Conservation (phyloP, 352 stramenopile species). For the Sclerospora graminicola region DNA sequence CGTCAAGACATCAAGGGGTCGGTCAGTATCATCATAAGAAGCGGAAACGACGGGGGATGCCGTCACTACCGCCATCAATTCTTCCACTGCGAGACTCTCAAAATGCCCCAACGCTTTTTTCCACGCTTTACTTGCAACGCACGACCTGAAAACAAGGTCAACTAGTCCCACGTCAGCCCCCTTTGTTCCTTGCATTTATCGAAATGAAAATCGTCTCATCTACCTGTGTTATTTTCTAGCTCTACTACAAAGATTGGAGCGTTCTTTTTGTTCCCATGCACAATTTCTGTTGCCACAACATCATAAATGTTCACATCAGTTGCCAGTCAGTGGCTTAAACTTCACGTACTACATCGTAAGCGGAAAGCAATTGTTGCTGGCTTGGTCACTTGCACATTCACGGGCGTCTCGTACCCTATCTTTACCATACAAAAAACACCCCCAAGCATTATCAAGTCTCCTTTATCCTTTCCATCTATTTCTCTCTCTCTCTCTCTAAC, state of each 20-base stretch:
- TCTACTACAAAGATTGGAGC: constrained; percentile 70
- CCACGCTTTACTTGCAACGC: constrained; percentile 71
- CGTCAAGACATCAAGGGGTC: constrained; percentile 32
- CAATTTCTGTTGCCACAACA: constrained; percentile 33
- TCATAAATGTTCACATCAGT: constrained; percentile 2
- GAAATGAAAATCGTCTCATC: too few relatives aligned
- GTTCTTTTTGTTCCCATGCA: constrained; percentile 70
- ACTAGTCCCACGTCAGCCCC: constrained; percentile 3
- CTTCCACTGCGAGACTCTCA: constrained; percentile 37
- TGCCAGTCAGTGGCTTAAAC: neutral
- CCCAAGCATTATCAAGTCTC: neutral
- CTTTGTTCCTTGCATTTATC: too few relatives aligned
- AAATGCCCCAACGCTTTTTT: constrained; percentile 73
- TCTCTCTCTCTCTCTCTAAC: neutral
- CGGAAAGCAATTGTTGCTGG: constrained; percentile 25
- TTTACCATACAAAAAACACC: constrained; percentile 4
- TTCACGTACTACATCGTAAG: constrained; percentile 39
- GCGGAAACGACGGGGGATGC: constrained; percentile 12
- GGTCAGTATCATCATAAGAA: constrained; percentile 11
- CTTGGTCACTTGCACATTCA: constrained; percentile 37
- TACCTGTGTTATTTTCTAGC: constrained; percentile 45
- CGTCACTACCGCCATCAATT: constrained; percentile 27
- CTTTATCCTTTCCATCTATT: neutral
- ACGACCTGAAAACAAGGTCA: constrained; percentile 73
- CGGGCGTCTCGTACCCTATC: constrained; percentile 54